These are phyloP conservation scores for Citrullus amarus DNA, from an alignment of 306 rosid genomes.

Conservation along the genomic window DNA sequence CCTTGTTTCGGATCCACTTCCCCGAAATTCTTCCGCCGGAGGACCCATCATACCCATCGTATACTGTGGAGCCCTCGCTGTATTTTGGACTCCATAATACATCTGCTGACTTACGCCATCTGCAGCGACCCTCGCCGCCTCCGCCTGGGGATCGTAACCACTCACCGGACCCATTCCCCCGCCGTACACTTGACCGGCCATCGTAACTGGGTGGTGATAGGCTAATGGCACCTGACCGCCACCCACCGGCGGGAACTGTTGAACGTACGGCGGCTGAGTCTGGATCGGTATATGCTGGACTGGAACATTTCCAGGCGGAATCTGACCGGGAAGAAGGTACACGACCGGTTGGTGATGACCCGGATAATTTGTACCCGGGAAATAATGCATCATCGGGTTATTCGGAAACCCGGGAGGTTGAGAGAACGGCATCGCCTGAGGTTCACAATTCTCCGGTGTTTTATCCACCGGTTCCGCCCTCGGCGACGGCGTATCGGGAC, in stretches of 20 bases:
- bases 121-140: constrained; percentile 18
- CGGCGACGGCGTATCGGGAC: constrained; percentile 26
- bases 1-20: constrained; percentile 30
- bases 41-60: constrained; percentile 32
- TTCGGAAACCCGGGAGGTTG: constrained; percentile 19
- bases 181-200: constrained; percentile 38
- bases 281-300: constrained; percentile 29
- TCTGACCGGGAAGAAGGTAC: constrained; percentile 27
- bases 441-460: constrained; percentile 21
- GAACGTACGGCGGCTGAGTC: constrained; percentile 28
- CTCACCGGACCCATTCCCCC: constrained; percentile 33
- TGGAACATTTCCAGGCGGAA: constrained; percentile 21
- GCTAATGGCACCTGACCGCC: constrained; percentile 40
- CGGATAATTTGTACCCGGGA: constrained; percentile 21
- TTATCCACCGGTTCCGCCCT: constrained; percentile 21
- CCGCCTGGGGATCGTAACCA: constrained; percentile 27
- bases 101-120: constrained; percentile 39
- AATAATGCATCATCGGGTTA: constrained; percentile 27
- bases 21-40: constrained; percentile 35
- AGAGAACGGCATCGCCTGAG: constrained; percentile 4
- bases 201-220: constrained; percentile 37
- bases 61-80: constrained; percentile 8
- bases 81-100: constrained; percentile 37
- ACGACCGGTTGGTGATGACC: constrained; percentile 32
- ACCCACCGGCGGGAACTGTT: constrained; percentile 25